Evolutionary conservation across 768 basidiomycete species (phyloP).

Genomic region (Collybia mongolica): DNA sequence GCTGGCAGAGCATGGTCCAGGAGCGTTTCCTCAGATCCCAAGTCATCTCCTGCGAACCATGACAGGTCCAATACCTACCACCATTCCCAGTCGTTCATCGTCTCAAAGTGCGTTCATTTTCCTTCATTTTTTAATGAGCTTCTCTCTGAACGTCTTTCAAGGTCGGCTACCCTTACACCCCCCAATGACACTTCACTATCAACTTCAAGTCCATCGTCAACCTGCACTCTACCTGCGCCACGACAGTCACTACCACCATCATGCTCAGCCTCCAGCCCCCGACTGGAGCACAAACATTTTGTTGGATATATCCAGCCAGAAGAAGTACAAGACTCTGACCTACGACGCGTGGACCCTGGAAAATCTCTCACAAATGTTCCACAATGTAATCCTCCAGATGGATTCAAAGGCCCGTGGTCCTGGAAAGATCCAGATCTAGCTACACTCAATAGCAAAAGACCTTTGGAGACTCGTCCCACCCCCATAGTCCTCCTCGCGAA

Average conservation of each 20-base stretch:
- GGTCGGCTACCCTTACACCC: too few relatives aligned
- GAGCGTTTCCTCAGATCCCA: slow-evolving; percentile 13
- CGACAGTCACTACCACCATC: too few relatives aligned
- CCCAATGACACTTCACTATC: too few relatives aligned
- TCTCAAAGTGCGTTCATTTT: background rate
- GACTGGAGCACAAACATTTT: background rate
- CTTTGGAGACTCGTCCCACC: background rate
- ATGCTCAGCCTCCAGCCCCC: background rate
- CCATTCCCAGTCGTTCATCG: too few relatives aligned
- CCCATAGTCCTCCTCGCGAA: slow-evolving; percentile 24
- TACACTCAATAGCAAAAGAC: background rate
- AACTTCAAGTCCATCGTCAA: too few relatives aligned
- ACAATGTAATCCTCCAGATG: background rate
- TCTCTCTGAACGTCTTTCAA: background rate
- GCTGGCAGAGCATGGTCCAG: slow-evolving; percentile 50
- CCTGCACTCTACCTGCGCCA: too few relatives aligned
- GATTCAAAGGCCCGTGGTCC: background rate
- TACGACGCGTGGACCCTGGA: slow-evolving; percentile 22
- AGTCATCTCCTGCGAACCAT: too few relatives aligned
- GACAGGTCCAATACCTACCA: too few relatives aligned
- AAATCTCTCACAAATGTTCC: slow-evolving; percentile 4
- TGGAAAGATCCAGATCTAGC: too few relatives aligned
- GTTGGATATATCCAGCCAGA: slow-evolving; percentile 18
- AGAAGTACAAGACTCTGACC: slow-evolving; percentile 21
- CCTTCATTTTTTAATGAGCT: background rate